Evolutionary conservation across 805 yeast genomes (phyloP).

Genomic region (Tetrapisispora fleetii): DNA sequence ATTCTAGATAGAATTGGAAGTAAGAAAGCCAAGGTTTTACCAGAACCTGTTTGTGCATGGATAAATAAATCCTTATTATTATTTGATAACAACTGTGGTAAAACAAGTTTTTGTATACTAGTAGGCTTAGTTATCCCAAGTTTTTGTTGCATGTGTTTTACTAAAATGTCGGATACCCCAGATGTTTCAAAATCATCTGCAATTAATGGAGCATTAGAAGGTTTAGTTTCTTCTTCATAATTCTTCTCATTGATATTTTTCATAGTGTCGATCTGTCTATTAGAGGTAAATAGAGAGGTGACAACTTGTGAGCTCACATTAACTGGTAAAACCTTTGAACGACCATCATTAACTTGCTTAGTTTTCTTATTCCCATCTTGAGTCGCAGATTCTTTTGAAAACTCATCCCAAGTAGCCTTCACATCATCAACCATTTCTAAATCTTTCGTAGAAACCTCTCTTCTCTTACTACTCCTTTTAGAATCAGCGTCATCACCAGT

Average conservation of each 20-base stretch:
- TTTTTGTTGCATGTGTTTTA: slow-evolving; percentile 44
- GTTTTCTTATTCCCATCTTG: not conserved
- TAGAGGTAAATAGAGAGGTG: slow-evolving; percentile 75
- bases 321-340: slow-evolving; percentile 5
- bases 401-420: not conserved
- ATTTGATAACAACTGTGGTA: slow-evolving; percentile 46
- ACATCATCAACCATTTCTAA: slow-evolving; percentile 6
- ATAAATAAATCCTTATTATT: slow-evolving; percentile 63
- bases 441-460: slow-evolving; percentile 5
- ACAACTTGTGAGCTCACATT: slow-evolving; percentile 43
- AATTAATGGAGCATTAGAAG: slow-evolving; percentile 79
- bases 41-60: slow-evolving; percentile 97
- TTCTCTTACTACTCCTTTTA: not conserved
- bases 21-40: slow-evolving; percentile 83
- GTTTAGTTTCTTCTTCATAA: slow-evolving; percentile 29
- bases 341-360: not conserved
- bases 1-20: slow-evolving; percentile 74
- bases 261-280: slow-evolving; percentile 39
- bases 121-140: slow-evolving; percentile 64
- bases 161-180: slow-evolving; percentile 49
- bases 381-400: not conserved
- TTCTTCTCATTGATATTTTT: slow-evolving; percentile 31
- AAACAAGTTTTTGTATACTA: slow-evolving; percentile 69
- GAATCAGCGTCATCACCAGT: not conserved
- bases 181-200: slow-evolving; percentile 61